These are phyloP conservation scores for Artemisia tridentata DNA, from an alignment of 129 eudicot species.

Conservation along the genomic window DNA sequence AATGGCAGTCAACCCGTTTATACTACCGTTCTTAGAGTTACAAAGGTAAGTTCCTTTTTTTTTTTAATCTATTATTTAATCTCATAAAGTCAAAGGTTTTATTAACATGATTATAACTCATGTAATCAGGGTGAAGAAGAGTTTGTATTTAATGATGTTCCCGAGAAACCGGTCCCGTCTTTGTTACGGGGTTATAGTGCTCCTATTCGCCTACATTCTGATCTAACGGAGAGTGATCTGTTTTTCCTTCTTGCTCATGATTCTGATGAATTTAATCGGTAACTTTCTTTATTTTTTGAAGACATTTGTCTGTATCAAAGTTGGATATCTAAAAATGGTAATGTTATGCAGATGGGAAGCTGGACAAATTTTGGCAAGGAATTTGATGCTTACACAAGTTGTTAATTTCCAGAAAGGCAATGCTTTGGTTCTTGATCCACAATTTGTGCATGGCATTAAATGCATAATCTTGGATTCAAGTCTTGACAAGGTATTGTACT, in stretches of 20 bases:
- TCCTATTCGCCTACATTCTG: conserved; percentile 89
- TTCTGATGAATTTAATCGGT: conserved; percentile 97
- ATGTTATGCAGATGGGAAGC: conserved; percentile 77
- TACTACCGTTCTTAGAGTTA: conserved; percentile 78
- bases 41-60: conserved; percentile 59
- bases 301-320: not conserved
- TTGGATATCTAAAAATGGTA: not conserved
- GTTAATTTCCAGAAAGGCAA: conserved; percentile 70
- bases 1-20: conserved; percentile 47
- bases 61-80: not conserved
- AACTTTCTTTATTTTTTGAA: not conserved
- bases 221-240: conserved; percentile 72
- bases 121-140: conserved; percentile 81
- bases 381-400: conserved; percentile 77
- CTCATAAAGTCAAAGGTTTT: not conserved
- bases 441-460: conserved; percentile 75
- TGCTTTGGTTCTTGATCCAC: conserved; percentile 60
- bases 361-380: conserved; percentile 82
- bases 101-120: not conserved
- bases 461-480: conserved; percentile 64
- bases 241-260: conserved; percentile 96
- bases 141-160: conserved; percentile 65
- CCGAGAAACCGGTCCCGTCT: conserved; percentile 82
- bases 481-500: conserved; percentile 72
- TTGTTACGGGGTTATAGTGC: conserved; percentile 88